These are phyloP conservation scores for Blumeria graminis DNA, from an alignment of 2,329 filamentous ascomycete species.

Conservation along the genomic window DNA sequence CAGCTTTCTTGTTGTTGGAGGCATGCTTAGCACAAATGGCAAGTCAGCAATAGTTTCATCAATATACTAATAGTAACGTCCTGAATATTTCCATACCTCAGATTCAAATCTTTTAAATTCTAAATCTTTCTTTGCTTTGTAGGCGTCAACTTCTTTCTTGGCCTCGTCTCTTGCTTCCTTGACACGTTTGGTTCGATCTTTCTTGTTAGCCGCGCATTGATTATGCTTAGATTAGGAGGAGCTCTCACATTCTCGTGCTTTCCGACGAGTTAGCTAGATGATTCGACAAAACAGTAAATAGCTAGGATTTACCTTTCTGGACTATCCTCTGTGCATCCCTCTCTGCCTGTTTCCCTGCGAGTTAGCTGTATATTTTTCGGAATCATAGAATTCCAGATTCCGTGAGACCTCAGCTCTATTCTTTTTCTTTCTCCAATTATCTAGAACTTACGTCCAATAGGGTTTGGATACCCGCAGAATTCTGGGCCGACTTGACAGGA, in stretches of 20 bases:
- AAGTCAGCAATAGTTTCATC: not conserved
- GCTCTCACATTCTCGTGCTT: constrained; percentile 72
- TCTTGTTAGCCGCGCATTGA: not conserved
- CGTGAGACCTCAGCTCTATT: not conserved
- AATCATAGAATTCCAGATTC: not conserved
- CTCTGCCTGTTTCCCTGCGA: constrained; percentile 46
- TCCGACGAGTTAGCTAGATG: constrained; percentile 13
- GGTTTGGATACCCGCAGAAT: constrained; percentile 94
- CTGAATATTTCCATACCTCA: constrained; percentile 20
- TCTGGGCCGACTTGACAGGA: constrained; percentile 61
- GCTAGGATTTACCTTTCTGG: constrained; percentile 48
- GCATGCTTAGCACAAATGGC: constrained; percentile 41
- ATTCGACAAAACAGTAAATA: not conserved
- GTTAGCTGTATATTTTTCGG: constrained; percentile 8
- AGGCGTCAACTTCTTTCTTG: constrained; percentile 92
- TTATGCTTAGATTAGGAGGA: constrained; percentile 10
- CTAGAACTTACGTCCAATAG: constrained; percentile 68
- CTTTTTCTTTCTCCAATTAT: not conserved
- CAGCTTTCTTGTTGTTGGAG: constrained; percentile 66
- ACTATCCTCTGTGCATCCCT: constrained; percentile 98
- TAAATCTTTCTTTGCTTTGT: constrained; percentile 69
- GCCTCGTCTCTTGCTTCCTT: constrained; percentile 91
- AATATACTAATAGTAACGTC: not conserved
- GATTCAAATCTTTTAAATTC: constrained; percentile 92
- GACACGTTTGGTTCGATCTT: constrained; percentile 87